Percentiles rank a stretch among this genome's conserved stretches.
phyloP scores from a whole-genome alignment of 1,284 basidiomycete species.

The Pseudozyma sp. region DNA sequence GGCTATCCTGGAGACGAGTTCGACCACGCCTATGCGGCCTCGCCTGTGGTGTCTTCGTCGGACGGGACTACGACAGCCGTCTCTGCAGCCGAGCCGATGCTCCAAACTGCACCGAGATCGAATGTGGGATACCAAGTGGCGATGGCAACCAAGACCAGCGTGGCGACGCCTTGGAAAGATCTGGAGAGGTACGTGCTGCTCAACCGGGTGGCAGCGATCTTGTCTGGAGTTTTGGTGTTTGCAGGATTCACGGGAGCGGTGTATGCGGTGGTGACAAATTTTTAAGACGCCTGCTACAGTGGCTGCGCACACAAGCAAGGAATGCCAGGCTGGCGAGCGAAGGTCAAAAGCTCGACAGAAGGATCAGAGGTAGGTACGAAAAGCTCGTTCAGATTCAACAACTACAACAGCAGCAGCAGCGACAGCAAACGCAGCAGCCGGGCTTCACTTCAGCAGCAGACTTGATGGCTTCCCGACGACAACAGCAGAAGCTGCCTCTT shows the following conservation, averaged over 20 bases:
- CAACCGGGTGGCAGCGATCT: conserved; percentile 53
- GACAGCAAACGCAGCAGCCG: neutral
- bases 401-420: conserved; percentile 22
- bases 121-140: conserved; percentile 13
- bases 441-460: conserved; percentile 4
- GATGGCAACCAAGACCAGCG: conserved; percentile 5
- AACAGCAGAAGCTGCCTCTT: neutral
- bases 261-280: conserved; percentile 53
- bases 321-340: conserved; percentile 1
- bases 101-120: neutral
- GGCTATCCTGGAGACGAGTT: conserved; percentile 10
- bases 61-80: conserved; percentile 5
- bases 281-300: conserved; percentile 58
- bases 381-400: conserved; percentile 31
- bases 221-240: conserved; percentile 48
- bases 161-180: conserved; percentile 26
- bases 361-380: conserved; percentile 40
- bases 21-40: neutral
- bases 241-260: conserved; percentile 53
- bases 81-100: conserved; percentile 3
- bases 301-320: conserved; percentile 28
- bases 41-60: conserved; percentile 1
- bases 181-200: conserved; percentile 54
- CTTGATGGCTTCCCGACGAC: neutral
- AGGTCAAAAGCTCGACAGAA: conserved; percentile 8